Evolutionary conservation across 352 stramenopile genomes (phyloP).

Genomic region (Phytophthora colocasiae): DNA sequence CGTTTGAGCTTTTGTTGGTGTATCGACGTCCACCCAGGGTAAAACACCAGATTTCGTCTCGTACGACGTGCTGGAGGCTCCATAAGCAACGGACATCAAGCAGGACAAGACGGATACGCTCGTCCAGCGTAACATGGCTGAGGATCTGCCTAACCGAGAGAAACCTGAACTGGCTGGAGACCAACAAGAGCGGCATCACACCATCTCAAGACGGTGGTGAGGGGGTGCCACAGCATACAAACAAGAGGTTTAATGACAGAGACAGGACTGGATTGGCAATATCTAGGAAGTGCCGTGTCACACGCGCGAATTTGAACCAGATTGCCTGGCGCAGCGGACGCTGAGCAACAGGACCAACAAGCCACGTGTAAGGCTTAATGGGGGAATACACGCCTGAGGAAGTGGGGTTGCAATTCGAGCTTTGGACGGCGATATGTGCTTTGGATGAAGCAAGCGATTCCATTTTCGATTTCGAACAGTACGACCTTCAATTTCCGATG

Average conservation of each 20-base stretch:
- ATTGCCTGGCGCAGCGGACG: conserved; percentile 32
- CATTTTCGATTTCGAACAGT: conserved; percentile 4
- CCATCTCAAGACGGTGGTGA: conserved; percentile 8
- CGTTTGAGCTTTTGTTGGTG: conserved; percentile 40
- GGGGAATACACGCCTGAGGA: background rate
- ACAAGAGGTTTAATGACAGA: conserved; percentile 6
- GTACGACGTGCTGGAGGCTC: conserved; percentile 26
- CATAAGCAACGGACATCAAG: background rate
- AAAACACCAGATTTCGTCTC: conserved; percentile 58
- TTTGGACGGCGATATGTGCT: conserved; percentile 8
- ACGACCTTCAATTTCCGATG: background rate
- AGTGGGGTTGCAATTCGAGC: background rate
- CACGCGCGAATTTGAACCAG: conserved; percentile 19
- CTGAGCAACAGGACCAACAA: background rate
- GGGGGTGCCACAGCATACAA: background rate
- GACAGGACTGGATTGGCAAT: conserved; percentile 5
- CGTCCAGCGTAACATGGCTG: conserved; percentile 11
- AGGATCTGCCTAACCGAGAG: conserved; percentile 1
- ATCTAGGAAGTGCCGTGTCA: conserved; percentile 26
- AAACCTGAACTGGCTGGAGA: conserved; percentile 28
- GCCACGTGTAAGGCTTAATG: background rate
- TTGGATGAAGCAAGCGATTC: conserved; percentile 23
- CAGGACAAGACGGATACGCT: conserved; percentile 1
- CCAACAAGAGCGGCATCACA: conserved; percentile 6
- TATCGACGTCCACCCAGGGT: conserved; percentile 72